Base-by-base conservation (phyloP, 768 basidiomycete genomes). In the Termitomyces sp. region DNA sequence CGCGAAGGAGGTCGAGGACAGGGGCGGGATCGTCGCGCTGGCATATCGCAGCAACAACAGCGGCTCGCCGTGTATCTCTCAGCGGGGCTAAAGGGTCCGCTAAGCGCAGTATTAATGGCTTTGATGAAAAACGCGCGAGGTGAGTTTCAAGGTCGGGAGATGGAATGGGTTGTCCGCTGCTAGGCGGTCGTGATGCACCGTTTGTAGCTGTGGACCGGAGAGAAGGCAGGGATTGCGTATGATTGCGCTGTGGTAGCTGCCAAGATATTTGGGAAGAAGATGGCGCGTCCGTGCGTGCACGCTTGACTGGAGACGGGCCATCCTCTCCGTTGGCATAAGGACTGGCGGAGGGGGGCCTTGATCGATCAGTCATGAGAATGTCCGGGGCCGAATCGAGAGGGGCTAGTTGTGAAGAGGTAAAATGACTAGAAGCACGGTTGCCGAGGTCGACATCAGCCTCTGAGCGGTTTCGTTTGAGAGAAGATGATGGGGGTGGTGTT, bases 281-380 rank as follows among this genome's bases (percentile, higher is more conserved):
- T 37, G 71, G 67, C 19, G 66, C 70, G 22, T 88, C 87, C 45
- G 75, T 84, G 26, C 90, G 85, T 24, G 76, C 70, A 38, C 88
- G 85, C 68, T 91, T 91, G n/a, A 77, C 70, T 7, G 87, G 86
- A 2, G 87, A 84, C 4, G 86, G 84, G 3, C 79, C 81, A 28
- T 83, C 83, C 35, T 83, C 84, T 44, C 78, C 81, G 51, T 81
- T 82, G 1, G 64, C 57, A 43, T 74, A 77, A 53, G 81, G 73
- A 8, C 75, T 72, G 1, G 73, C 69, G 21, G 84, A 84, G 1
- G 79, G 66, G 22, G 81, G 79, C 30, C 82, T 78, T 2, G 79
- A 73, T 30, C 74, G 70, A 58, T 81, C 78, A 37, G 64, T 62
- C 64, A 74, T 75, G 26, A 71, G 73, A 42, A 78, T 73, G 62